Evolutionary conservation across 129 eudicot species (phyloP).

Genomic region (Artemisia annua): DNA sequence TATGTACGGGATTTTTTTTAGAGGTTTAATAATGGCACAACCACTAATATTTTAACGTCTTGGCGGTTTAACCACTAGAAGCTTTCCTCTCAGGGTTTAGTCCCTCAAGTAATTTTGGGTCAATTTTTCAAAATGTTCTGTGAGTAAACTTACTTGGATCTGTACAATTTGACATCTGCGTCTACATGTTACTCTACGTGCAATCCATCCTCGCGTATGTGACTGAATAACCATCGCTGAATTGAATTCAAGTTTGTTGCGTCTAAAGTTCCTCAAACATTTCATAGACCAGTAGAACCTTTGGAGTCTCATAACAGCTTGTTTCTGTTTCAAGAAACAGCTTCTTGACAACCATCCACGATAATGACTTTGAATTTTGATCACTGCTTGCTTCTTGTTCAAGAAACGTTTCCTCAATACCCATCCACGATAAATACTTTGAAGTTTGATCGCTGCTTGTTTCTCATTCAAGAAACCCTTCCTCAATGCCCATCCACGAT

Average conservation of each 20-base stretch:
- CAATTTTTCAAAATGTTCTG: no score
- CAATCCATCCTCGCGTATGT: conserved; percentile 67
- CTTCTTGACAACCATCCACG: conserved; percentile 60
- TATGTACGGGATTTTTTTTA: no score
- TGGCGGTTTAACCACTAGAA: no score
- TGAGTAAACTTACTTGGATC: conserved; percentile 35
- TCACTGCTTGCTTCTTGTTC: conserved; percentile 54
- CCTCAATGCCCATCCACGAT: conserved; percentile 54
- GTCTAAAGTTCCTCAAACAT: conserved; percentile 38
- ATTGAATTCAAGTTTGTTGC: conserved; percentile 31
- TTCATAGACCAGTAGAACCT: conserved; percentile 42
- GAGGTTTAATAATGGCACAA: no score
- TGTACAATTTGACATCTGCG: conserved; percentile 24
- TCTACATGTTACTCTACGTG: conserved; percentile 44
- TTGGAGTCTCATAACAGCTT: conserved; percentile 56
- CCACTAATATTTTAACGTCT: no score
- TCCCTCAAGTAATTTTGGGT: no score
- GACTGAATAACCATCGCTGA: conserved; percentile 69
- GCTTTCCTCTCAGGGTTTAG: no score
- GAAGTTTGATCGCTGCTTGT: conserved; percentile 51
- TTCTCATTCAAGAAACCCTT: conserved; percentile 43
- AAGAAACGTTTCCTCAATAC: conserved; percentile 44
- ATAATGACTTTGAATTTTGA: conserved; percentile 57
- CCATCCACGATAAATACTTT: conserved; percentile 61
- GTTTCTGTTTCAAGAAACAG: conserved; percentile 44